A percentile compares a stretch with the other conserved stretches of the same genome.
phyloP scores from a whole-genome alignment of 345 rosid species.

The Eucalyptus guilfoylei region DNA sequence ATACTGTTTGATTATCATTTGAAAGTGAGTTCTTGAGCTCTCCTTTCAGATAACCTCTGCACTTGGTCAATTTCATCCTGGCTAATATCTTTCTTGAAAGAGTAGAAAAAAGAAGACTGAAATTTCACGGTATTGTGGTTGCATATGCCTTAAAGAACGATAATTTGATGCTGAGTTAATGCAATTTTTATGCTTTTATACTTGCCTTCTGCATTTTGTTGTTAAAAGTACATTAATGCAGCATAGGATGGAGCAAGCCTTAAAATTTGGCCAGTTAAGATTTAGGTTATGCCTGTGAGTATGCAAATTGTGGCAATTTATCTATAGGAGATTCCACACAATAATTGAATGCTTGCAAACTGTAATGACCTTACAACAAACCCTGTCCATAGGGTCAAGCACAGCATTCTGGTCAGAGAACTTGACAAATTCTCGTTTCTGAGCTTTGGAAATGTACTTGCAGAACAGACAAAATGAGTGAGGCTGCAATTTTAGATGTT shows the following conservation, averaged over 20 bases:
- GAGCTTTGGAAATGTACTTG: constrained; percentile 10
- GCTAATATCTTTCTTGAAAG: neutral
- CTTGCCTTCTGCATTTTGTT: neutral
- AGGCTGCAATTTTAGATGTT: constrained; percentile 78
- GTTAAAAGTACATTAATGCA: neutral
- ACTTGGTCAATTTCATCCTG: neutral
- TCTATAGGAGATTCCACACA: neutral
- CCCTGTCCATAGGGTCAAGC: neutral
- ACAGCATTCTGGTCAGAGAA: neutral
- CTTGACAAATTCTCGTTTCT: neutral
- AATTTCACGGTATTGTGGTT: neutral
- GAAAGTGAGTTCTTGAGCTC: neutral
- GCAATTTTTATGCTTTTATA: neutral
- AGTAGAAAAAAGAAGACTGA: neutral
- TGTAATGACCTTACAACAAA: neutral
- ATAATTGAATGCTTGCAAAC: neutral
- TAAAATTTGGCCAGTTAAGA: neutral
- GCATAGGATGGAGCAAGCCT: neutral
- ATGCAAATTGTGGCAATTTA: neutral
- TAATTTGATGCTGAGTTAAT: neutral
- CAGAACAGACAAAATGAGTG: constrained; percentile 90
- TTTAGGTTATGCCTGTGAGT: neutral
- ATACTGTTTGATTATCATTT: neutral
- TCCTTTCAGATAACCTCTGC: neutral
- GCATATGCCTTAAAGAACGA: neutral